Base-by-base conservation (phyloP, 2,329 filamentous ascomycete genomes). In the Fusarium anthophilum region DNA sequence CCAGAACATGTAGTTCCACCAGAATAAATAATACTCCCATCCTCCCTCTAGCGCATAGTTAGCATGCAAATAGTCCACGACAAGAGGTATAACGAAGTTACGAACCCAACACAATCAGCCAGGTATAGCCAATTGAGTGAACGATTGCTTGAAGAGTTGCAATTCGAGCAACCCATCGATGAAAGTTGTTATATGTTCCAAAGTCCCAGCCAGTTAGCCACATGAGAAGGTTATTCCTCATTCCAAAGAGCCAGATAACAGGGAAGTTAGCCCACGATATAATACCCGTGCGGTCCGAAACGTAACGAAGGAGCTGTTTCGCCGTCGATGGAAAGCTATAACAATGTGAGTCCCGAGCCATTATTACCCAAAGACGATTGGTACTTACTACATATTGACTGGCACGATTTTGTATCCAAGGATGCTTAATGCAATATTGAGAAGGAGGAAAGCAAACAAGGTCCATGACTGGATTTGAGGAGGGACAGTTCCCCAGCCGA, bases 121-220 rank as follows among this genome's bases (percentile, higher is more conserved):
- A 69, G 0, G 88, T 86, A 68, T 92, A 93, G 0, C 87, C 86
- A 3, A 91, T 65, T 0, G 90, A 91, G 75, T 94, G 92, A 0
- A 91, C 79, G 4, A 92, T 84, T 3, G 90, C 91, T 72, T 92
- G 86, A 1, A 90, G 64, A 0, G 91, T 91, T 11, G 90, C 86
- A 6, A 92, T 84, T 24, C 91, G 85, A 0, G 92, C 91, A 8
- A 91, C 84, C 85, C 90, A 91, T 1, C 91, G 88, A 79, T 93
- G 92, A 59, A 93, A 92, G 45, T 89, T 86, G 73, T 90, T 93
- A 76, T 90, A 93, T 0, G 89, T 90, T 4, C 86, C 86, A 78
- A 91, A 93, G 17, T 89, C 90, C 91, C 91, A 93, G 0, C 91
- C 91, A 0, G 92, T 93, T 1, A 90, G 78, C 89, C 89, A 92